Base-by-base conservation (phyloP, 2,329 filamentous ascomycete genomes). In the Pseudogymnoascus sp. region DNA sequence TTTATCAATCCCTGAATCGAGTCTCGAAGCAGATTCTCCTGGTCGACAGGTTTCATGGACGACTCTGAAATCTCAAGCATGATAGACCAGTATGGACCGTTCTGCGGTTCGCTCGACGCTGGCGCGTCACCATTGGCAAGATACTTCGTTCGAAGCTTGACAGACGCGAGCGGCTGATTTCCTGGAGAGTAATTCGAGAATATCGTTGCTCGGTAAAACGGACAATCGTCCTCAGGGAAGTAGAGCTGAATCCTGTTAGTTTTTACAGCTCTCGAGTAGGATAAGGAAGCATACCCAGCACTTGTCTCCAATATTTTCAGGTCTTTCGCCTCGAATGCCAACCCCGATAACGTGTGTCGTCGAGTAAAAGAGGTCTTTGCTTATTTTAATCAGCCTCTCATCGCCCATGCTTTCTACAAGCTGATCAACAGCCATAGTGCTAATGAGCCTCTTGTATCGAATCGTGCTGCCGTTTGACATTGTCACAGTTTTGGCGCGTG, bases 171-270 rank as follows among this genome's bases (percentile, higher is more conserved):
- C 34, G 94, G 94, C 79, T 97, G 94, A 82, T 99, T 99, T 85
- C 96, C 87, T 60, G 93, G 94, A 20, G 94, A 97, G 84, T 99
- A 99, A 85, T 99, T 99, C 77, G 93, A 97, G 85, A 99, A 99
- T 79, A 99, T 97, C 73, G 94, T 99, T 72, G 94, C 94, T 69
- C 94, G 90, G 83, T 99, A 99, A 83, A 99, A 99, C 74, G 91
- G 91, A 81, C 91, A 97, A 83, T 99, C 88, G 76, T 96, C 89
- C 77, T 99, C 94, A 65, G 94, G 94, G 86, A 97, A 99, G 85
- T 99, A 99, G 67, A 99, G 82, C 87, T 88, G 61, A 8, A 60
- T 30, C 2, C 30, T 14, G 47, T 74, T 68, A 74, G 70, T 60
- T 59, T 41, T 50, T 20, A 9, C 6, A 5, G 25, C 43, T 32